Evolutionary conservation across 2,329 filamentous ascomycete species (phyloP).

Genomic region (Myrmaecium sp.): DNA sequence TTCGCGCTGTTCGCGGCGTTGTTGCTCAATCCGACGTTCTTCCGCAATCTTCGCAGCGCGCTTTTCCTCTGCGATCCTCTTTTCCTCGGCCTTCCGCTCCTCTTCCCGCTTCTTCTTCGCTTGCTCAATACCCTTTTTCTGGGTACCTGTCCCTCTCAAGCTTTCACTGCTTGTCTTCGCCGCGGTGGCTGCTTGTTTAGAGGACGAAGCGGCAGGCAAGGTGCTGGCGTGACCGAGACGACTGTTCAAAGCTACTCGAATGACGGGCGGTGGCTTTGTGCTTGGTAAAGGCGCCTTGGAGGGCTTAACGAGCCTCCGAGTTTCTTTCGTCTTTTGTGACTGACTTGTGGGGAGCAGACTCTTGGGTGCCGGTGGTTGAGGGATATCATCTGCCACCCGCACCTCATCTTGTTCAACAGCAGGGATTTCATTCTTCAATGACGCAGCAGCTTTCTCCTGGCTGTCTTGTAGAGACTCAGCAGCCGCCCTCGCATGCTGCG

Average conservation of each 20-base stretch:
- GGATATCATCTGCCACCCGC: conserved; percentile 4
- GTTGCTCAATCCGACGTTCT: conserved; percentile 18
- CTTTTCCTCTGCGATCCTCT: conserved; percentile 66
- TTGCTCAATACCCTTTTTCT: conserved; percentile 42
- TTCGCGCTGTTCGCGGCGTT: conserved; percentile 20
- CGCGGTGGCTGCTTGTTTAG: conserved; percentile 30
- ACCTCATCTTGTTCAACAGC: conserved; percentile 3
- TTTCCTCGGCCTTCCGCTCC: conserved; percentile 64
- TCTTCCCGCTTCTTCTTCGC: conserved; percentile 70
- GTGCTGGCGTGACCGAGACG: conserved; percentile 8
- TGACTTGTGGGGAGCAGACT: conserved; percentile 30
- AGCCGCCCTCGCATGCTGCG: conserved; percentile 33
- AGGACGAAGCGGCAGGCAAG: conserved; percentile 19
- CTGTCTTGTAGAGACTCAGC: conserved; percentile 19
- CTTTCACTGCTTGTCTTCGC: conserved; percentile 52
- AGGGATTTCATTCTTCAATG: conserved; percentile 13
- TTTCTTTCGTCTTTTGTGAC: conserved; percentile 28
- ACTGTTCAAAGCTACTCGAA: conserved; percentile 47
- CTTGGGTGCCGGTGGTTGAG: conserved; percentile 41
- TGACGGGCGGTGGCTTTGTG: conserved; percentile 50
- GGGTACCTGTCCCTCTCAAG: conserved; percentile 12
- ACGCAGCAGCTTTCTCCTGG: conserved; percentile 11
- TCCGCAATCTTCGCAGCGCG: conserved; percentile 40
- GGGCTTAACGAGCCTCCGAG: conserved; percentile 40
- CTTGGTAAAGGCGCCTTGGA: conserved; percentile 42